A percentile compares a stretch with the other conserved stretches of the same genome.
Conservation (phyloP, 345 rosid species). For the Pistacia integerrima region DNA sequence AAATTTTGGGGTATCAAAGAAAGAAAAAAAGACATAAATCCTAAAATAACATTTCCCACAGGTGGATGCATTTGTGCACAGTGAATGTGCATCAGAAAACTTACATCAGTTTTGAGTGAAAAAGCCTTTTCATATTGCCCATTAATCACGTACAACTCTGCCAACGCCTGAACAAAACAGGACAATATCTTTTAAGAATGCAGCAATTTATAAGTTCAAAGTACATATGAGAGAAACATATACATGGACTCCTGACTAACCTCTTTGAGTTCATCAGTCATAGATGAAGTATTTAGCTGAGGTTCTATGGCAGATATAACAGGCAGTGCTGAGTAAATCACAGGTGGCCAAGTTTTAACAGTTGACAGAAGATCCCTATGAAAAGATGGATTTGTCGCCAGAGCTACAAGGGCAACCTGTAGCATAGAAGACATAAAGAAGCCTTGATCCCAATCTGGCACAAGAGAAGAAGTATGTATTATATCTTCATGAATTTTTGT, state of each 20-base stretch:
- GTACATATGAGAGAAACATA: conserved; percentile 13
- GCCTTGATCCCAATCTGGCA: conserved; percentile 21
- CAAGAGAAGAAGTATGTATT: conserved; percentile 8
- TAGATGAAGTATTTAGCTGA: conserved; percentile 89
- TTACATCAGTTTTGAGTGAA: conserved; percentile 94
- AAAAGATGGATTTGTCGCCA: conserved; percentile 87
- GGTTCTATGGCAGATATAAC: conserved; percentile 97
- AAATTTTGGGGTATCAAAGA: neutral
- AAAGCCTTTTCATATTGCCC: conserved; percentile 91
- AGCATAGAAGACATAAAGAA: conserved; percentile 21
- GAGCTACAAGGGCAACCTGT: conserved; percentile 96
- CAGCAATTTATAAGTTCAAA: conserved; percentile 23
- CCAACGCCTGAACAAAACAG: conserved; percentile 64
- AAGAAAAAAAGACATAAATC: neutral
- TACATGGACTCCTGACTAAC: conserved; percentile 34
- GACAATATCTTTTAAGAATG: conserved; percentile 17
- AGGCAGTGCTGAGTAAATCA: conserved; percentile 80
- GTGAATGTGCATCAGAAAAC: conserved; percentile 35
- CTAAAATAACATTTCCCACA: neutral
- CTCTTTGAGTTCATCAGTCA: conserved; percentile 97
- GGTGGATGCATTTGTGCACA: neutral
- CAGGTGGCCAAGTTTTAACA: conserved; percentile 92
- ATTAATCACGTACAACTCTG: conserved; percentile 86
- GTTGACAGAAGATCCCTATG: conserved; percentile 87
- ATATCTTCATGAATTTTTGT: neutral